A percentile compares a stretch with the other conserved stretches of the same genome.
These are phyloP conservation scores for Colletotrichum navitas DNA, from an alignment of 2,329 filamentous ascomycete species.

Conservation along the genomic window DNA sequence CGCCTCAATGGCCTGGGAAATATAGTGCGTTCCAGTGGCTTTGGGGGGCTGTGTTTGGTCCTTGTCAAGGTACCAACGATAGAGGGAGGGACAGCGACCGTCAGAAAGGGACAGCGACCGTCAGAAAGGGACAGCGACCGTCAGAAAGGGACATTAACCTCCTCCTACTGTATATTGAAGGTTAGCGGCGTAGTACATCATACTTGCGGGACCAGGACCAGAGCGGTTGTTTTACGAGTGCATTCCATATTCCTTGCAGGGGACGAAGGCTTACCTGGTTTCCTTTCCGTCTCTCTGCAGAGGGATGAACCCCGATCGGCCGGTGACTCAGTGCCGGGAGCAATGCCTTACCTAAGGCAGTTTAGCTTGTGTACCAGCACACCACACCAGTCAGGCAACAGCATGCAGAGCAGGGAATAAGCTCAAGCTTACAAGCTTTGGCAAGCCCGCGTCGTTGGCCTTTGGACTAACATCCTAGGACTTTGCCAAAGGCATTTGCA, in stretches of 20 bases:
- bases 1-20: neutral
- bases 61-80: neutral
- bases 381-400: neutral
- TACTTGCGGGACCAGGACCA: too few species aligned
- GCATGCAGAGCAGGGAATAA: neutral
- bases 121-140: neutral
- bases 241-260: neutral
- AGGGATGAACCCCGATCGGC: neutral
- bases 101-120: neutral
- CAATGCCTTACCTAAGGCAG: too few species aligned
- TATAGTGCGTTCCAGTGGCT: neutral
- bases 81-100: neutral
- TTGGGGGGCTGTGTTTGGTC: neutral
- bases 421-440: constrained; percentile 9
- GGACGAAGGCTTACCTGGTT: neutral
- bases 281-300: neutral
- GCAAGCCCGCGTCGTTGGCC: neutral
- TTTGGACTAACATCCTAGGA: neutral
- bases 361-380: too few species aligned
- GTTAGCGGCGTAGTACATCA: too few species aligned
- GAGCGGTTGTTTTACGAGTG: too few species aligned
- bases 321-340: constrained; percentile 6
- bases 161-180: too few species aligned
- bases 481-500: neutral
- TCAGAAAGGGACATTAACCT: too few species aligned